These are phyloP conservation scores for Boletus fagicola DNA, from an alignment of 768 basidiomycete species.

Conservation along the genomic window DNA sequence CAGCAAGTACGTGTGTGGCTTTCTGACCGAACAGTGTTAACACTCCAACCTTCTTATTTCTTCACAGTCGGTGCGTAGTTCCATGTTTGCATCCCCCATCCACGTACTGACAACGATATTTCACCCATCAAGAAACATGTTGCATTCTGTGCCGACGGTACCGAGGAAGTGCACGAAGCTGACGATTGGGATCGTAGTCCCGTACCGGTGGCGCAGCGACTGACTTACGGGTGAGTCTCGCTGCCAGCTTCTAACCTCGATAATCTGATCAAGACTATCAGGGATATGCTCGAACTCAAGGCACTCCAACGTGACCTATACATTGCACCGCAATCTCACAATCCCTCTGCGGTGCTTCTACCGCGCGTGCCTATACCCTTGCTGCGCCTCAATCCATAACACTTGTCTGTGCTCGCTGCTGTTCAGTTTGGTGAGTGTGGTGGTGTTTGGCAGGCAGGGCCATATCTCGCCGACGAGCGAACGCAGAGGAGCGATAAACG, in stretches of 20 bases:
- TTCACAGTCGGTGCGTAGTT: conserved; percentile 14
- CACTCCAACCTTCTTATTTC: background rate
- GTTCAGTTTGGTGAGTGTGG: background rate
- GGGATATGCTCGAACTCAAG: conserved; percentile 67
- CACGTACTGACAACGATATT: background rate
- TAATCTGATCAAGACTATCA: conserved; percentile 23
- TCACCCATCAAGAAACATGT: conserved; percentile 48
- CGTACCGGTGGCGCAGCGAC: conserved; percentile 55
- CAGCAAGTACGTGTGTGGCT: conserved; percentile 19
- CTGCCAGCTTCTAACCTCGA: background rate
- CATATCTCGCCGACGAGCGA: background rate
- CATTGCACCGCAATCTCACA: conserved; percentile 50
- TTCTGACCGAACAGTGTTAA: background rate
- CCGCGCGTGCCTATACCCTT: conserved; percentile 61
- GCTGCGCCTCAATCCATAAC: conserved; percentile 48
- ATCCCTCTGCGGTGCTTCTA: conserved; percentile 42
- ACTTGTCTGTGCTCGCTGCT: background rate
- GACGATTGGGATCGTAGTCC: conserved; percentile 84
- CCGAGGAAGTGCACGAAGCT: conserved; percentile 59
- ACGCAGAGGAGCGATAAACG: background rate
- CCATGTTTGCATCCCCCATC: background rate
- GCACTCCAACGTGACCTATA: conserved; percentile 66
- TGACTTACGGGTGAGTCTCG: conserved; percentile 66
- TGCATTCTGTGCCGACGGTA: conserved; percentile 53
- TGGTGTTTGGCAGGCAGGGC: background rate